Conservation (phyloP, 192 early-diverging fungal genomes). For the Irineochytrium annulatum region DNA sequence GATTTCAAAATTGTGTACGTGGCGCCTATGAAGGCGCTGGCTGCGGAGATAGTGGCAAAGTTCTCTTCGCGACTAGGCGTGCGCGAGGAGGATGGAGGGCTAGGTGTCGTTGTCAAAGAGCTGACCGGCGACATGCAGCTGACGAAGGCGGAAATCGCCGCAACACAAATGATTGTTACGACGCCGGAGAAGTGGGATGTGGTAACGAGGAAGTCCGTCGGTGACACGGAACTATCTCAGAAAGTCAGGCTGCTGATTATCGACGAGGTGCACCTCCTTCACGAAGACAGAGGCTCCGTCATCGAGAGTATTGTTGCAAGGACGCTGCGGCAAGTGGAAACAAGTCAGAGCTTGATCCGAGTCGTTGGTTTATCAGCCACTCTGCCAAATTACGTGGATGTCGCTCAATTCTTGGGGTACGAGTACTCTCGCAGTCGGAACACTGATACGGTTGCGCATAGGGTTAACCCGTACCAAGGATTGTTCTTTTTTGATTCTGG, state of each 20-base stretch:
- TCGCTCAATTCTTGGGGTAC: conserved; percentile 78
- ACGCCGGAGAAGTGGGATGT: conserved; percentile 99
- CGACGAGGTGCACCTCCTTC: conserved; percentile 96
- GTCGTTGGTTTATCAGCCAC: conserved; percentile 97
- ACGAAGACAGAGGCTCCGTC: conserved; percentile 95
- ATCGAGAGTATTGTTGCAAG: conserved; percentile 94
- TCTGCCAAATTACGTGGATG: conserved; percentile 96
- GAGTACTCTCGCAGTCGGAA: conserved; percentile 6
- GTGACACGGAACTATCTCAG: conserved; percentile 87
- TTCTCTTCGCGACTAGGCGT: conserved; percentile 72
- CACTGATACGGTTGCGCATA: conserved; percentile 19
- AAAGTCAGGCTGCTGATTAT: conserved; percentile 92
- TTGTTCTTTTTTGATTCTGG: conserved; percentile 95
- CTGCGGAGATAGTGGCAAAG: conserved; percentile 73
- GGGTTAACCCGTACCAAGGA: conserved; percentile 88
- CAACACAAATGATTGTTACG: conserved; percentile 97
- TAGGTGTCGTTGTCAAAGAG: conserved; percentile 85
- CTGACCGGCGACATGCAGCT: conserved; percentile 97
- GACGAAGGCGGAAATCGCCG: conserved; percentile 87
- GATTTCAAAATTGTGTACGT: conserved; percentile 99
- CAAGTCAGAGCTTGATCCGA: conserved; percentile 91
- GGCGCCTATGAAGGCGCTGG: conserved; percentile 44
- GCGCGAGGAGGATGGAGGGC: conserved; percentile 47
- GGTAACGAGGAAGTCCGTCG: conserved; percentile 91
- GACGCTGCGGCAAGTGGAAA: conserved; percentile 85